Base-by-base conservation (phyloP, 2,329 filamentous ascomycete species). In the Xylariaceae sp. region DNA sequence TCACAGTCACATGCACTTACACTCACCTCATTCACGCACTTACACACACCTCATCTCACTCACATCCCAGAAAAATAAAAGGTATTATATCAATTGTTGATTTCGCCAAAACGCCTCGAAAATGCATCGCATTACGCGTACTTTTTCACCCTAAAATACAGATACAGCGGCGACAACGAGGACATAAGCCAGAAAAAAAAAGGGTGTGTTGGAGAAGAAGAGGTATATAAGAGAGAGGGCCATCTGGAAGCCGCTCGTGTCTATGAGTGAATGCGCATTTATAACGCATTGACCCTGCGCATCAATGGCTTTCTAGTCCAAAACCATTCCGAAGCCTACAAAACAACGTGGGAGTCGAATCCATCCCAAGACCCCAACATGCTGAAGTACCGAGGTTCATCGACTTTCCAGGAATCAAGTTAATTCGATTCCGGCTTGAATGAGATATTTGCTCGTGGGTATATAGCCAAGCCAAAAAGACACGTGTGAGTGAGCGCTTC, bases 371-470 rank as follows among this genome's bases (percentile, higher is more conserved):
- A 49, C 54, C 54, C 49, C 56, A 60, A 56, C 57, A 52, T 61
- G 54, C 37, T 9, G 37, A 42, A 66, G 53, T 50, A 62, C 55
- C 53, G 2, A 53, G 66, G 62, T 67, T 66, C 66, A 68, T 65
- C 56, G 57, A 47, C 61, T 63, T 66, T 64, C 57, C 58, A 57
- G 45, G 53, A 1, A 5, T 65, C 23, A 30, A 30, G 3, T 30
- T 4, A 30, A 18, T 18, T 18, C 23, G 23, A 30, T 30, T 30
- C 23, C 23, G 23, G 23, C 62, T 65, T 9, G 8, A 68, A 67
- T 59, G 56, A 59, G 63, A 70, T n/a, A 60, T 23, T 55, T 53
- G 42, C 34, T 51, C 47, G 42, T 37, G 58, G 58, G 58, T 64
- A 63, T 34, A 15, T 45, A 45, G 42, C 5, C 42, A 47, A 57